Conservation (phyloP, 2,329 filamentous ascomycete species). For the Claviceps cyperi region DNA sequence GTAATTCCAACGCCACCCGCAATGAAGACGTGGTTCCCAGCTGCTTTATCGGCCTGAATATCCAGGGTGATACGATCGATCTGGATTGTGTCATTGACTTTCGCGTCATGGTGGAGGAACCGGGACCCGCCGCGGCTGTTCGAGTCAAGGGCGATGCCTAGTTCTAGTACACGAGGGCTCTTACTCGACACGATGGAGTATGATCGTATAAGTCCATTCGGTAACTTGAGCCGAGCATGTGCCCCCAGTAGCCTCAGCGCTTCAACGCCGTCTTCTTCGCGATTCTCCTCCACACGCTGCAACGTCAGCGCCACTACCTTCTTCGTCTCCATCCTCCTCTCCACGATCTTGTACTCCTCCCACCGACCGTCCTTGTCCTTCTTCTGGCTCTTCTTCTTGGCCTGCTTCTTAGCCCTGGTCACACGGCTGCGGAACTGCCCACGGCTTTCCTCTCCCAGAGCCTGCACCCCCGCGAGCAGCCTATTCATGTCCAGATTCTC, state of each 20-base stretch:
- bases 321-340: conserved; percentile 35
- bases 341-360: conserved; percentile 31
- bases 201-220: conserved; percentile 38
- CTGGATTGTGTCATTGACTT: conserved; percentile 34
- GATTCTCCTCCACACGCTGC: conserved; percentile 22
- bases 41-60: conserved; percentile 29
- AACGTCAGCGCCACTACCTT: conserved; percentile 37
- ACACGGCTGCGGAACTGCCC: conserved; percentile 36
- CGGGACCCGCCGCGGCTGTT: conserved; percentile 44
- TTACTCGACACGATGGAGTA: conserved; percentile 43
- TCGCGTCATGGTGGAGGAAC: conserved; percentile 37
- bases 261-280: conserved; percentile 17
- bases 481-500: conserved; percentile 36
- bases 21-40: conserved; percentile 47
- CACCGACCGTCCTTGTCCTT: conserved; percentile 18
- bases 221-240: conserved; percentile 42
- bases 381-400: conserved; percentile 9
- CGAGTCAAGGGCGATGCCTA: conserved; percentile 43
- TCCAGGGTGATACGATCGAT: conserved; percentile 36
- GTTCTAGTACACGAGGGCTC: conserved; percentile 31
- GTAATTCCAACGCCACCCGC: conserved; percentile 53
- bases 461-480: conserved; percentile 35
- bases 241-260: conserved; percentile 27
- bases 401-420: conserved; percentile 27
- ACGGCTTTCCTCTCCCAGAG: conserved; percentile 33